A percentile compares a stretch with the other conserved stretches of the same genome.
phyloP scores from a whole-genome alignment of 768 basidiomycete species.

The Boletus huronensis region DNA sequence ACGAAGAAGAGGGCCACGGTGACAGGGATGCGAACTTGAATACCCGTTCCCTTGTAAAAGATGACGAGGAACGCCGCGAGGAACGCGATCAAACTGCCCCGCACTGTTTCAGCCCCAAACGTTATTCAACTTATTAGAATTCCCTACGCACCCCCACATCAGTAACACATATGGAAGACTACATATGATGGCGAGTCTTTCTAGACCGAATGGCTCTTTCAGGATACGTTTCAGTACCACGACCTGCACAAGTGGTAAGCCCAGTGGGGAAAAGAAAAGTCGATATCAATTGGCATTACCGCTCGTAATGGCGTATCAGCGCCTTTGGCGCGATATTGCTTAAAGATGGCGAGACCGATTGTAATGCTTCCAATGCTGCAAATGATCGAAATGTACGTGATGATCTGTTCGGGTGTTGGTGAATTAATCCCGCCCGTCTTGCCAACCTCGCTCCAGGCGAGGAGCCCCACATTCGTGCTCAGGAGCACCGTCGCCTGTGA shows the following conservation, averaged over 20 bases:
- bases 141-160: slow-evolving; percentile 36
- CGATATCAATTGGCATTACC: slow-evolving; percentile 7
- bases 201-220: slow-evolving; percentile 28
- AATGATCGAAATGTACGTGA: slow-evolving; percentile 29
- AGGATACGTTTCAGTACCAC: slow-evolving; percentile 27
- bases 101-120: neutral
- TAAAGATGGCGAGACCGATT: slow-evolving; percentile 29
- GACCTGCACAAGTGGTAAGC: slow-evolving; percentile 17
- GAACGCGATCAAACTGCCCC: slow-evolving; percentile 35
- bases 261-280: too few relatives aligned
- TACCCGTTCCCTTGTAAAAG: slow-evolving; percentile 28
- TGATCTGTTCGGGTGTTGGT: slow-evolving; percentile 23
- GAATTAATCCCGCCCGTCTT: neutral
- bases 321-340: slow-evolving; percentile 32
- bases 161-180: slow-evolving; percentile 40
- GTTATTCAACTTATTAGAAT: neutral
- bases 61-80: slow-evolving; percentile 27
- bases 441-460: slow-evolving; percentile 16
- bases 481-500: slow-evolving; percentile 29
- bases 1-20: slow-evolving; percentile 23
- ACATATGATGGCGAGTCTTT: slow-evolving; percentile 38
- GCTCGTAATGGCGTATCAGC: slow-evolving; percentile 31
- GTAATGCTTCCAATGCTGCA: slow-evolving; percentile 30
- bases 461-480: slow-evolving; percentile 24
- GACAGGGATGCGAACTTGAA: slow-evolving; percentile 26